A percentile compares a stretch with the other conserved stretches of the same genome.
phyloP scores from a whole-genome alignment of 176 grass and related monocot genomes.

The Musa acuminata region DNA sequence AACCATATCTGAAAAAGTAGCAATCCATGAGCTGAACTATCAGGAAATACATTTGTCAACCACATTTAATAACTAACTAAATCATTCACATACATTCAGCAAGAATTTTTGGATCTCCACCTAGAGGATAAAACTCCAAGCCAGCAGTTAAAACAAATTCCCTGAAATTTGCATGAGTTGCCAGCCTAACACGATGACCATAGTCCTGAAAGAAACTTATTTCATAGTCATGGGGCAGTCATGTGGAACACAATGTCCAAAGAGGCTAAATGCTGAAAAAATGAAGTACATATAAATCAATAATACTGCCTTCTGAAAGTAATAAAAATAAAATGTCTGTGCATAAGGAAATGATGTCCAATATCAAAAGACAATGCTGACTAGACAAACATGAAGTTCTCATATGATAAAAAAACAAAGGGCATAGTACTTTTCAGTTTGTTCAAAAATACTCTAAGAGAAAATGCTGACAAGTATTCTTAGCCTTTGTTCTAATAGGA shows the following conservation, averaged over 20 bases:
- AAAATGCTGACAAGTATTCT: no score
- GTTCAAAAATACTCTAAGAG: no score
- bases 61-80: not conserved
- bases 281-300: not conserved
- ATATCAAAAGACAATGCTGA: not conserved
- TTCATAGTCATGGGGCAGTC: not conserved
- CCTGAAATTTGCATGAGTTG: constrained; percentile 94
- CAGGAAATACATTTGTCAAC: not conserved
- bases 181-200: constrained; percentile 87
- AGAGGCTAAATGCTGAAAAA: not conserved
- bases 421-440: no score
- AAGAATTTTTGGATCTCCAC: constrained; percentile 90
- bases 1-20: constrained; percentile 73
- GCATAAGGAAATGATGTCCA: not conserved
- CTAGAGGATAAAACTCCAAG: constrained; percentile 86
- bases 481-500: no score
- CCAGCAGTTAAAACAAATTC: constrained; percentile 86
- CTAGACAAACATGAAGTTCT: no score
- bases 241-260: not conserved
- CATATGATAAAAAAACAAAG: no score
- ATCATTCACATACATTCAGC: constrained; percentile 56
- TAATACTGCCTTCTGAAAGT: not conserved
- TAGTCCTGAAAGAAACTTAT: constrained; percentile 49
- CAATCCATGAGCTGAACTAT: not conserved
- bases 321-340: not conserved